These are phyloP conservation scores for Beauveria sp. DNA, from an alignment of 2,329 filamentous ascomycete species.

Conservation along the genomic window DNA sequence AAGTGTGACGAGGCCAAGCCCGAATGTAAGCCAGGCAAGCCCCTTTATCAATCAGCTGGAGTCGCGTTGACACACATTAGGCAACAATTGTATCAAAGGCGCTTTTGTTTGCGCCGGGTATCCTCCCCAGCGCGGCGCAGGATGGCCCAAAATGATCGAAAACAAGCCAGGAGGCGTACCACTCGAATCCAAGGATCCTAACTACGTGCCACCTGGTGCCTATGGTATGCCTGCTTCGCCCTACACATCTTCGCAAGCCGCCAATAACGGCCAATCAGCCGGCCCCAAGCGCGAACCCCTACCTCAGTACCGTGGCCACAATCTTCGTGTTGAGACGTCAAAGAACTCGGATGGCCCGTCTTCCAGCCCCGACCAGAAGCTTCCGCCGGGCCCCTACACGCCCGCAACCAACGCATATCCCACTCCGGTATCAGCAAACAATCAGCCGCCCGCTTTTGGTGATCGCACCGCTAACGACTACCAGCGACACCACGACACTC, in stretches of 20 bases:
- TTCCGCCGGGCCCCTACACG: constrained; percentile 50
- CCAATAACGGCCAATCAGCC: constrained; percentile 27
- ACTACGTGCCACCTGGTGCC: constrained; percentile 52
- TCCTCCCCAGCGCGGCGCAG: constrained; percentile 63
- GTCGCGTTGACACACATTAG: constrained; percentile 33
- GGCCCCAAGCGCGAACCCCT: constrained; percentile 46
- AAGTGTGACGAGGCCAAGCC: constrained; percentile 95
- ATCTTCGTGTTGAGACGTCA: constrained; percentile 55
- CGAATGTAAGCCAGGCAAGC: constrained; percentile 59
- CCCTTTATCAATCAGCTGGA: not conserved
- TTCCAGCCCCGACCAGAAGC: constrained; percentile 51
- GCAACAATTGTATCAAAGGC: constrained; percentile 83
- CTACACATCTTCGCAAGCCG: constrained; percentile 28
- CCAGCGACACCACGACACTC: constrained; percentile 44
- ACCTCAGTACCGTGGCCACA: constrained; percentile 53
- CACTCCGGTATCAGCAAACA: constrained; percentile 54
- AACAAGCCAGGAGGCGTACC: constrained; percentile 61
- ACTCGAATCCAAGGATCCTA: constrained; percentile 75
- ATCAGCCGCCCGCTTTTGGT: constrained; percentile 35
- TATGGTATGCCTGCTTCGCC: constrained; percentile 46
- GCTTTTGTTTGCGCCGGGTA: constrained; percentile 91
- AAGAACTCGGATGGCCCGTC: constrained; percentile 42
- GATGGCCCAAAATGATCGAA: constrained; percentile 70
- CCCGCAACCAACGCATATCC: constrained; percentile 47
- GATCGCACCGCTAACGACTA: constrained; percentile 51